Evolutionary conservation across 2,329 filamentous ascomycete genomes (phyloP).

Genomic region (Exophiala viscosa): DNA sequence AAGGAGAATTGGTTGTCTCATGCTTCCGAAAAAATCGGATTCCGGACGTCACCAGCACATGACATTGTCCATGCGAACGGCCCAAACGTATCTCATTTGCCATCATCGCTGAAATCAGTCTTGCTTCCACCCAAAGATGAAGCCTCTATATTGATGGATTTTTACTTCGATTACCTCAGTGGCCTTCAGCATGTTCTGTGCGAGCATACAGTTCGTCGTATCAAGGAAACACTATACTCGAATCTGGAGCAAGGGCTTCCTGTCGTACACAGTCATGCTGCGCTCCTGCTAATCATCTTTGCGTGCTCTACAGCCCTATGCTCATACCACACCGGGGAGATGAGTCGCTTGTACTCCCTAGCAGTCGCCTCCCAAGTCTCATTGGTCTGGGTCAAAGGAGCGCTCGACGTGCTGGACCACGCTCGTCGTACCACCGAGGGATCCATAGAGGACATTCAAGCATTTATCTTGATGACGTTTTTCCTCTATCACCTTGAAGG

Average conservation of each 20-base stretch:
- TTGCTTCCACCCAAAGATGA: constrained; percentile 33
- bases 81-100: neutral
- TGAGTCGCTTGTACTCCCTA: neutral
- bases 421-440: constrained; percentile 12
- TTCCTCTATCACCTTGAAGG: constrained; percentile 24
- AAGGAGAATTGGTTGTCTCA: constrained; percentile 1
- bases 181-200: constrained; percentile 38
- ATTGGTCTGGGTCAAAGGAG: constrained; percentile 15
- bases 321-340: constrained; percentile 17
- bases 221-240: constrained; percentile 34
- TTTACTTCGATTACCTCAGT: constrained; percentile 35
- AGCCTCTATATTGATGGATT: constrained; percentile 32
- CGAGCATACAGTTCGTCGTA: constrained; percentile 28
- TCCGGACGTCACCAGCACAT: constrained; percentile 6
- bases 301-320: constrained; percentile 30
- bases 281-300: constrained; percentile 36
- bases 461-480: constrained; percentile 20
- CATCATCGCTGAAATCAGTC: neutral
- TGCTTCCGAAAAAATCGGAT: constrained; percentile 3
- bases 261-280: constrained; percentile 31
- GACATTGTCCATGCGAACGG: constrained; percentile 5
- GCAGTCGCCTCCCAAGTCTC: constrained; percentile 6
- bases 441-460: constrained; percentile 20
- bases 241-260: constrained; percentile 22
- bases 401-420: constrained; percentile 21